phyloP scores from a whole-genome alignment of 164 flowering plant genomes.

The Stephania cephalantha region DNA sequence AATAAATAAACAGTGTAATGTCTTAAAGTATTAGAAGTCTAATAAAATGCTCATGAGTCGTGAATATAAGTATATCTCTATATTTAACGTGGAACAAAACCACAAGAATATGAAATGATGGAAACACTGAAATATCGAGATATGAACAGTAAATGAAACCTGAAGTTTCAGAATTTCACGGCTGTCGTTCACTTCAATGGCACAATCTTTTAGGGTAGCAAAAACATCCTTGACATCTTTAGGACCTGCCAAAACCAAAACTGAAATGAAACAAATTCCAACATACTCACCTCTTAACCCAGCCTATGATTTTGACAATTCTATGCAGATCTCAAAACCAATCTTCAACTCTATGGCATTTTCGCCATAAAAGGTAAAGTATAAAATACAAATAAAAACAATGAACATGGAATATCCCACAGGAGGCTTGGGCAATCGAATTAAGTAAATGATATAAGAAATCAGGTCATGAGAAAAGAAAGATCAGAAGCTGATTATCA shows the following conservation, averaged over 20 bases:
- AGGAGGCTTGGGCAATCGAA: not conserved
- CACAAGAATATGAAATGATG: not conserved
- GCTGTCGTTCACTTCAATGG: constrained; percentile 45
- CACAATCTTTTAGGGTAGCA: constrained; percentile 56
- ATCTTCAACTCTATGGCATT: not conserved
- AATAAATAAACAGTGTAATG: constrained; percentile 54
- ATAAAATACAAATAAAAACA: too few relatives aligned
- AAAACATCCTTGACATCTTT: constrained; percentile 77
- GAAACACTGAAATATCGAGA: not conserved
- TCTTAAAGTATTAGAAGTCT: constrained; percentile 1
- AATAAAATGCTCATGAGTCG: not conserved
- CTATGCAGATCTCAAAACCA: not conserved
- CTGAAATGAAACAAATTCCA: not conserved
- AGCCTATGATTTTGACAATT: not conserved
- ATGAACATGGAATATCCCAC: not conserved
- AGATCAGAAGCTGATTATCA: not conserved
- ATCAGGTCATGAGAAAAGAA: not conserved
- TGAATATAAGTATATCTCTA: not conserved
- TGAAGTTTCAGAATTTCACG: constrained; percentile 51
- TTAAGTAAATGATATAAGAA: not conserved
- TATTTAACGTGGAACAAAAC: not conserved
- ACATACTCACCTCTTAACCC: not conserved
- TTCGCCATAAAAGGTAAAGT: not conserved
- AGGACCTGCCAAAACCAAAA: constrained; percentile 46
- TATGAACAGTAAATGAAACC: constrained; percentile 30